Conservation (phyloP, 805 yeast species). For the Starmerella apicola region DNA sequence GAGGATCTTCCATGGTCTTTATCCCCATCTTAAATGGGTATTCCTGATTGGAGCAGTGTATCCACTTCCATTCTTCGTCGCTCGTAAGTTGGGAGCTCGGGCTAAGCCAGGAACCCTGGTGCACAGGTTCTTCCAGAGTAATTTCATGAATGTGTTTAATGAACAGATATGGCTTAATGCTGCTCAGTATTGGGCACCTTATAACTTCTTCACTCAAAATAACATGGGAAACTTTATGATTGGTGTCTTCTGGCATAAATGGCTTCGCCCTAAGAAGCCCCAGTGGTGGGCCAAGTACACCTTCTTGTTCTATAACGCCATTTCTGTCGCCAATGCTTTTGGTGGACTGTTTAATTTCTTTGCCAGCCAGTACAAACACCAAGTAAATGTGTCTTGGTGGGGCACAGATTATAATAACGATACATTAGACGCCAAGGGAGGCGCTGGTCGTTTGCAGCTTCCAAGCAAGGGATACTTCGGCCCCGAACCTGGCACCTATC, state of each 20-base stretch:
- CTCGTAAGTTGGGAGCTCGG: conserved; percentile 2
- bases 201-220: conserved; percentile 31
- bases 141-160: conserved; percentile 7
- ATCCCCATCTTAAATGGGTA: conserved; percentile 51
- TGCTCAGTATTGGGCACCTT: conserved; percentile 31
- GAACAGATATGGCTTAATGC: conserved; percentile 15
- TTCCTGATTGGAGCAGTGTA: conserved; percentile 42
- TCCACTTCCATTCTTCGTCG: conserved; percentile 17
- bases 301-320: conserved; percentile 37
- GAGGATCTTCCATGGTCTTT: conserved; percentile 34
- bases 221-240: conserved; percentile 32
- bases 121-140: conserved; percentile 30
- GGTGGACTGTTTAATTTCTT: conserved; percentile 36
- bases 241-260: conserved; percentile 35
- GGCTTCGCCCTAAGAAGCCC: conserved; percentile 32
- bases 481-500: conserved; percentile 9
- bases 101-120: conserved; percentile 23
- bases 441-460: not conserved
- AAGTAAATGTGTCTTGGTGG: conserved; percentile 35
- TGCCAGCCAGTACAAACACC: conserved; percentile 27
- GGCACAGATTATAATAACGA: conserved; percentile 28
- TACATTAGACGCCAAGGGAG: not conserved
- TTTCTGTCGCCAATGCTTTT: conserved; percentile 39
- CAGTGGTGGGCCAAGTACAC: conserved; percentile 45
- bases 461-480: conserved; percentile 10